Base-by-base conservation (phyloP, 495 filamentous ascomycete genomes). In the Penicillium bovifimosum region DNA sequence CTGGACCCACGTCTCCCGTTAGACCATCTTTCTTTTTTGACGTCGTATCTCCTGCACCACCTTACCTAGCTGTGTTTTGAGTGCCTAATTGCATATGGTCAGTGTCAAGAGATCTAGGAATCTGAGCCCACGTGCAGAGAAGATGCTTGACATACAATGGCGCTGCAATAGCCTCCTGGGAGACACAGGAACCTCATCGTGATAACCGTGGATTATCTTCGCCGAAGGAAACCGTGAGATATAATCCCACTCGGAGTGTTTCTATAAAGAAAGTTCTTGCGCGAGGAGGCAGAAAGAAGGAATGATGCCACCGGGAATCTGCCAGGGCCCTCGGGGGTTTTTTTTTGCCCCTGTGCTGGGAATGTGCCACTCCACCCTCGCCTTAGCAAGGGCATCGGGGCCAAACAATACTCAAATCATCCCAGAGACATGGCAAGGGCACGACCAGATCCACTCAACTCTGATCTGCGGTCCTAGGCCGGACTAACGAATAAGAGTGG, bases 121-220 rank as follows among this genome's bases (percentile, higher is more conserved):
- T 24, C 10, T 32, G 5, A 43, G 33, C 9, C 10, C 34, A 13
- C 20, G 9, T 31, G 34, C 34, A 36, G 2, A 40, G n/a, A 18
- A 24, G 9, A 18, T 24, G 31, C 13, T 34, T 16, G 41, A 50
- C 41, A 13, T 46, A 67, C 64, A 47, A 55, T 65, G 31, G 58
- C 53, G 33, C 53, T 67, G 41, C 59, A 61, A 31, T 51, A 66
- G 9, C 55, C 54, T 33, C 66, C 66, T 3, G 58, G 66, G 10
- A 69, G 52, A 14, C 66, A 69, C 0, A 69, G 50, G 42, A 69
- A 69, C 11, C 55, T 60, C 66, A 69, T 69, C 3, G 16, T 35
- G 42, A 26, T 9, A 26, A 47, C 41, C n/a, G 14, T 9, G 44
- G 20, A 34, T 26, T 47, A 33, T 47, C 41, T 36, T 48, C 7